These are phyloP conservation scores for Scheffersomyces stambukii DNA, from an alignment of 1,139 yeast species.

Conservation along the genomic window DNA sequence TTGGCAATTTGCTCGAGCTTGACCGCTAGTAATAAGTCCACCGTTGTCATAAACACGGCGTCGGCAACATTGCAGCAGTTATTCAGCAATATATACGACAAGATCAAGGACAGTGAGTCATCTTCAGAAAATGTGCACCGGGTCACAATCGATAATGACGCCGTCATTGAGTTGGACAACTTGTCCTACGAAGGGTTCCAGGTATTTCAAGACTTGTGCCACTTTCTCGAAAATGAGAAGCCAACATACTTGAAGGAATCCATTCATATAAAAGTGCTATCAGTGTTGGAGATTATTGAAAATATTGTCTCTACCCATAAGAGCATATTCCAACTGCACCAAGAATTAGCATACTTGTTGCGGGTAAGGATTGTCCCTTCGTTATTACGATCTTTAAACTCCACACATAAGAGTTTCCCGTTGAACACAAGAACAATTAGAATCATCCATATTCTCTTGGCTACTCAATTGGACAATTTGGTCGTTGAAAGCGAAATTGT, in stretches of 20 bases:
- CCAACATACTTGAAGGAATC: constrained; percentile 45
- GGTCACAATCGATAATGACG: constrained; percentile 42
- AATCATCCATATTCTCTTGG: constrained; percentile 56
- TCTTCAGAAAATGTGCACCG: constrained; percentile 17
- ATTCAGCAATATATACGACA: constrained; percentile 71
- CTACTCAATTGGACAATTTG: constrained; percentile 56
- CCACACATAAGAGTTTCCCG: constrained; percentile 50
- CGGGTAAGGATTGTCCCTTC: constrained; percentile 72
- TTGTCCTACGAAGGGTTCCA: constrained; percentile 66
- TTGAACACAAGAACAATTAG: constrained; percentile 72
- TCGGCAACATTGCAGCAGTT: constrained; percentile 89
- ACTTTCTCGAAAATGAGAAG: constrained; percentile 55
- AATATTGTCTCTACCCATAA: constrained; percentile 57
- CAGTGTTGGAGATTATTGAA: constrained; percentile 79
- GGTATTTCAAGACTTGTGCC: constrained; percentile 69
- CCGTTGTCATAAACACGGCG: constrained; percentile 86
- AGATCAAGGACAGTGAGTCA: constrained; percentile 29
- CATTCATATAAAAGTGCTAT: constrained; percentile 57
- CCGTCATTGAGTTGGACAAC: constrained; percentile 40
- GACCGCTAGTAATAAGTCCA: constrained; percentile 63
- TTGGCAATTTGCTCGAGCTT: constrained; percentile 68
- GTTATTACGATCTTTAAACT: constrained; percentile 56
- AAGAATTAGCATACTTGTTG: constrained; percentile 61
- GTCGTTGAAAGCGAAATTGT: constrained; percentile 80
- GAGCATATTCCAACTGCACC: constrained; percentile 50